These are phyloP conservation scores for Fusarium heterosporum DNA, from an alignment of 2,329 filamentous ascomycete genomes.

Conservation along the genomic window DNA sequence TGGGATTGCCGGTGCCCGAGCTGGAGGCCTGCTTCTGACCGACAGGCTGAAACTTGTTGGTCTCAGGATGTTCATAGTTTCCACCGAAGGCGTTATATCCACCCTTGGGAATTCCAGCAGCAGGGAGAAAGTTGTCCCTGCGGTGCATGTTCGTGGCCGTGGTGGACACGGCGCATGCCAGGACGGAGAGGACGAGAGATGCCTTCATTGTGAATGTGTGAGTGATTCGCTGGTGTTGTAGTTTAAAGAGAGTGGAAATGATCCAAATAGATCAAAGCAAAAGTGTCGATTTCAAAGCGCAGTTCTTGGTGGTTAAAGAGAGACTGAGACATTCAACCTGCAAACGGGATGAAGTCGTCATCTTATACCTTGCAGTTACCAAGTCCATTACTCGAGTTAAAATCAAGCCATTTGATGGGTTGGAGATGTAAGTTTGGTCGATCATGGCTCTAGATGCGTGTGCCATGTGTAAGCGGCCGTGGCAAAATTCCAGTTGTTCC, in stretches of 20 bases:
- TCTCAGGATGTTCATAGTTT: constrained; percentile 34
- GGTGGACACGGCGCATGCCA: constrained; percentile 31
- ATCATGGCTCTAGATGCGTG: constrained; percentile 21
- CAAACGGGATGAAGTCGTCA: constrained; percentile 4
- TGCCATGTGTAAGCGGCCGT: neutral
- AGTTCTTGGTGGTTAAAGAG: constrained; percentile 19
- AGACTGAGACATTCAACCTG: constrained; percentile 17
- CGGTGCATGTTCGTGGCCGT: constrained; percentile 23
- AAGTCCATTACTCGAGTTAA: neutral
- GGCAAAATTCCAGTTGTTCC: constrained; percentile 37
- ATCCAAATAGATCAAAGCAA: constrained; percentile 15
- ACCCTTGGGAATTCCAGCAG: constrained; percentile 20
- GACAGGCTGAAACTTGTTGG: constrained; percentile 23
- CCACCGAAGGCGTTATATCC: constrained; percentile 32
- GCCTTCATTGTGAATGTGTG: constrained; percentile 31
- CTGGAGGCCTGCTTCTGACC: constrained; percentile 21
- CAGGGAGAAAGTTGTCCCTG: constrained; percentile 18
- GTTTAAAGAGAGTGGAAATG: constrained; percentile 26
- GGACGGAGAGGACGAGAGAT: constrained; percentile 17
- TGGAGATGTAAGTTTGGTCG: constrained; percentile 12
- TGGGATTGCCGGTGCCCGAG: neutral
- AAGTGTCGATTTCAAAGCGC: constrained; percentile 11
- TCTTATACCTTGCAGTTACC: constrained; percentile 15
- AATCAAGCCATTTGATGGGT: neutral
- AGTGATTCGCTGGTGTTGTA: neutral